A percentile compares a stretch with the other conserved stretches of the same genome.
phyloP scores from a whole-genome alignment of 1,284 basidiomycete species.

The Serendipita sp. region DNA sequence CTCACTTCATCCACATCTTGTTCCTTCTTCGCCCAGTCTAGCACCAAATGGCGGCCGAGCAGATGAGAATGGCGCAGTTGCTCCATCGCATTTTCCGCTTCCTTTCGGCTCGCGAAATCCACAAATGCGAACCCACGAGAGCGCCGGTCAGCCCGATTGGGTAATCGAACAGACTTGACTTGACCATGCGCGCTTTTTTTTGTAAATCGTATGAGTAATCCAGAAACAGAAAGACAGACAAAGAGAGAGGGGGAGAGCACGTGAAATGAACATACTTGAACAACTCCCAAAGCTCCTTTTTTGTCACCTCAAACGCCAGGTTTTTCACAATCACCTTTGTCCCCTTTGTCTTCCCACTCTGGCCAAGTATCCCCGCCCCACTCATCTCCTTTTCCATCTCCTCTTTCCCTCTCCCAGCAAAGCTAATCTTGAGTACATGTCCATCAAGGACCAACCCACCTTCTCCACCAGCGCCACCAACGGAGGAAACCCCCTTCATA shows the following conservation, averaged over 20 bases:
- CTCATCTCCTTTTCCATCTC: conserved; percentile 31
- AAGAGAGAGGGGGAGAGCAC: conserved; percentile 9
- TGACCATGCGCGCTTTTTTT: conserved; percentile 67
- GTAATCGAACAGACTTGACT: conserved; percentile 80
- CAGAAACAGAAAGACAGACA: conserved; percentile 7
- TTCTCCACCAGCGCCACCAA: conserved; percentile 21
- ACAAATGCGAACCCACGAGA: conserved; percentile 92
- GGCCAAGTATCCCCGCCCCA: conserved; percentile 19
- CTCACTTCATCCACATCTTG: conserved; percentile 61
- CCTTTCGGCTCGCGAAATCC: conserved; percentile 76
- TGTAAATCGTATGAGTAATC: not conserved
- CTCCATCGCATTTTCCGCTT: conserved; percentile 75
- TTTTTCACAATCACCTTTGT: conserved; percentile 97
- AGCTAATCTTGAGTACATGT: conserved; percentile 71
- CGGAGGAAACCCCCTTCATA: conserved; percentile 37
- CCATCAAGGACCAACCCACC: conserved; percentile 80
- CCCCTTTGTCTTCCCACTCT: conserved; percentile 33
- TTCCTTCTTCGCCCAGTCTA: conserved; percentile 81
- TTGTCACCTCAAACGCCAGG: conserved; percentile 89
- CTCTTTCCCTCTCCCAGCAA: conserved; percentile 74
- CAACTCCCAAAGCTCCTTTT: conserved; percentile 80
- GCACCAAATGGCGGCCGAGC: conserved; percentile 83
- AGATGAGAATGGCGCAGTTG: conserved; percentile 88
- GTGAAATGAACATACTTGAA: conserved; percentile 48
- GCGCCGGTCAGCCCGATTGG: conserved; percentile 73